Evolutionary conservation across 331 rosid genomes (phyloP), one percentile per base, ranked within the genome.

Genomic region (Rosa hybrid): DNA sequence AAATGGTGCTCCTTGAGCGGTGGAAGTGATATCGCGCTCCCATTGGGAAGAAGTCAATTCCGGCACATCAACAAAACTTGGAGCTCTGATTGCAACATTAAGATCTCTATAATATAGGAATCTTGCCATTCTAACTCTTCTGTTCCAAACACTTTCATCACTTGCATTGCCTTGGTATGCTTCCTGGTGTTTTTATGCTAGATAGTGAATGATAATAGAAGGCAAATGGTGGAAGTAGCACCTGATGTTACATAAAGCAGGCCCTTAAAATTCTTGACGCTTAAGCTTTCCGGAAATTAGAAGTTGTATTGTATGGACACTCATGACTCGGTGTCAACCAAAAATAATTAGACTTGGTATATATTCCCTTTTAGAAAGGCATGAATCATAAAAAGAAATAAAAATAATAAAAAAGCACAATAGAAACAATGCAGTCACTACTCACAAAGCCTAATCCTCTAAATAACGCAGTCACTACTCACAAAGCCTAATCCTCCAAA

Each of bases 241-340:
- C 90, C 87, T 51, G 92, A 87, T 64, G 85, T 79, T 11, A 81
- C 75, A 67, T 68, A 92, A 69, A 91, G 39, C 39, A 34, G 90
- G 77, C 85, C 83, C 88, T 85, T 72, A 49, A 94, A 78, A 84
- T 87, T 85, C 91, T 92, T 69, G 30, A 86, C 82, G 80, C 53
- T 81, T 78, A 90, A 80, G 63, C 91, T 90, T 60, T 78, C 81
- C 6, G 81, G 56, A 4, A 12, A 1, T 23, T 39, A 8, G 91
- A 76, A 68, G 71, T 72, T 25, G 72, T 57, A 83, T 21, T 77
- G 49, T 21, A 67, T 30, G 80, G 51, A 78, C 92, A 92, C 51
- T 68, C 75, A 1, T 71, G 42, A 1, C 39, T 9, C 1, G 78
- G 79, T 30, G 71, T 77, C 46, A 91, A 77, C 88, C 91, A 92